phyloP scores from a whole-genome alignment of 495 filamentous ascomycete genomes.

The Neurospora sp. region DNA sequence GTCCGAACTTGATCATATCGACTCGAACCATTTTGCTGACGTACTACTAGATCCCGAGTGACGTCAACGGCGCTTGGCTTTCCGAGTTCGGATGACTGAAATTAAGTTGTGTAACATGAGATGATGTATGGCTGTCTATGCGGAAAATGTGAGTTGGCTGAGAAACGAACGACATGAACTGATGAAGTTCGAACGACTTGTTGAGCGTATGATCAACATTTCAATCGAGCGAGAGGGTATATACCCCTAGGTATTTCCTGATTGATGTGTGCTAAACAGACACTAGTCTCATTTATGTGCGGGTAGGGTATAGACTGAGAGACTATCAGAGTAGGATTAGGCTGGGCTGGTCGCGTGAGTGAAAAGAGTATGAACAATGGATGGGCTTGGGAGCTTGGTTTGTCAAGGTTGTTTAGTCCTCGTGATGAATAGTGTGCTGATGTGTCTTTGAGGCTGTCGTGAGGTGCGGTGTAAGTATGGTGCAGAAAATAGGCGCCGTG shows the following conservation, averaged over 20 bases:
- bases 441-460: not conserved
- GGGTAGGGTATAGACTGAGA: not conserved
- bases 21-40: not conserved
- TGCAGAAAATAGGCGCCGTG: not conserved
- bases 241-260: not conserved
- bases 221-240: not conserved
- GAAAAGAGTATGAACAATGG: not conserved
- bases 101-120: not conserved
- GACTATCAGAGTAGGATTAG: not conserved
- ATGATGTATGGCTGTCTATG: not conserved
- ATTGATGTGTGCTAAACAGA: not conserved
- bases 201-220: not conserved
- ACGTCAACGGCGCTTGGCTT: not conserved
- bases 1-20: not conserved
- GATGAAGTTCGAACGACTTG: not conserved
- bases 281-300: not conserved
- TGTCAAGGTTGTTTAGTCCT: not conserved
- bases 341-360: not conserved
- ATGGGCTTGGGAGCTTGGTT: not conserved
- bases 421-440: not conserved
- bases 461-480: not conserved
- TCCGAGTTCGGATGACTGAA: not conserved
- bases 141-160: not conserved
- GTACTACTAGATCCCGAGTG: not conserved
- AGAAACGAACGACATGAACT: not conserved